Conservation (phyloP, 768 basidiomycete species). For the Auriscalpium vulgare region DNA sequence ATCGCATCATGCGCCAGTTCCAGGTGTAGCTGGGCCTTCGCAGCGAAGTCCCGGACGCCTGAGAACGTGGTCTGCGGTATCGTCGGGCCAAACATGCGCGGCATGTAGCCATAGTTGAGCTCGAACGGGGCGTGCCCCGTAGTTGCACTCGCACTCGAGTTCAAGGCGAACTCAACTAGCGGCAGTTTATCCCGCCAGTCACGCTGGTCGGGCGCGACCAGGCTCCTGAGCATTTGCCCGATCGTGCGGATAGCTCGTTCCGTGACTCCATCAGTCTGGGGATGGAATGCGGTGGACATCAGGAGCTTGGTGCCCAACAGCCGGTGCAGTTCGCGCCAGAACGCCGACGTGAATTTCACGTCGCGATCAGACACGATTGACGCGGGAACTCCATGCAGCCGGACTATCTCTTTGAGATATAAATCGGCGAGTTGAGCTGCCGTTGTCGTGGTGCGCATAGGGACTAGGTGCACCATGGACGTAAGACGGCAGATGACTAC, state of each 20-base stretch:
- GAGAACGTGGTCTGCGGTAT: neutral
- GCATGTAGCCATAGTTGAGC: neutral
- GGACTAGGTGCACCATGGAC: neutral
- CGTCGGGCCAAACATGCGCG: neutral
- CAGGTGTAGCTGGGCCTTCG: neutral
- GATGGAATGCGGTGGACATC: neutral
- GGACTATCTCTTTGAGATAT: neutral
- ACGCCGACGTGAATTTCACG: neutral
- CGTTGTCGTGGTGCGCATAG: neutral
- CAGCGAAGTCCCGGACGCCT: neutral
- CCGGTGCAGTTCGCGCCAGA: neutral
- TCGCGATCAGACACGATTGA: neutral
- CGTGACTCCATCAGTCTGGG: neutral
- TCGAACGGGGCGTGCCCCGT: neutral
- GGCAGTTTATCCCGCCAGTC: neutral
- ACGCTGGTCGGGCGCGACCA: neutral
- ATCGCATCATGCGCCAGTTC: neutral
- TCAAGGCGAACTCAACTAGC: neutral
- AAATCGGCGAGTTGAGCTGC: neutral
- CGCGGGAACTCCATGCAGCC: neutral
- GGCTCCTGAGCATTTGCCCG: neutral
- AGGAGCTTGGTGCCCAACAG: neutral
- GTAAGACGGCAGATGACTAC: neutral
- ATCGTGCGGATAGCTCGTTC: neutral
- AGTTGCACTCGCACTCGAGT: neutral